Evolutionary conservation across 2,329 filamentous ascomycete species (phyloP).

Genomic region (Curvularia spicifera): DNA sequence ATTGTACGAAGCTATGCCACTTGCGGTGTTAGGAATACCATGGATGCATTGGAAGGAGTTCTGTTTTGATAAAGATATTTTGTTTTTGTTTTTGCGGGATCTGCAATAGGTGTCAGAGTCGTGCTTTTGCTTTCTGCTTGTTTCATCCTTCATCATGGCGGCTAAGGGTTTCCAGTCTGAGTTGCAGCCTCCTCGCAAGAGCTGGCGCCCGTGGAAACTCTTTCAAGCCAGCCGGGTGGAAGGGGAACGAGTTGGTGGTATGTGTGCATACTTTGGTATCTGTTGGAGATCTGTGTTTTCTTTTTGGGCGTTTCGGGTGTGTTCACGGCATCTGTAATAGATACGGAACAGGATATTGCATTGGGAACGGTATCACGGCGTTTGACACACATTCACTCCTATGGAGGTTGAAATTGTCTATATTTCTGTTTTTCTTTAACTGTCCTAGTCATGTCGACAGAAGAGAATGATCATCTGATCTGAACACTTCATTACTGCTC

Average conservation of each 20-base stretch:
- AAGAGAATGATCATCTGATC: slow-evolving; percentile 3
- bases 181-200: slow-evolving; percentile 26
- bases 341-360: slow-evolving; percentile 14
- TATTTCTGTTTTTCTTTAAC: neutral
- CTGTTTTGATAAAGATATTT: neutral
- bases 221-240: slow-evolving; percentile 31
- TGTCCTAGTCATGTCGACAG: slow-evolving; percentile 1
- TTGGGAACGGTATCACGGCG: slow-evolving; percentile 4
- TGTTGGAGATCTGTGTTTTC: neutral
- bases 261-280: slow-evolving; percentile 5
- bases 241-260: neutral
- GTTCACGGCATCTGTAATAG: neutral
- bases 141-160: slow-evolving; percentile 17
- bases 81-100: neutral
- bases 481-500: neutral
- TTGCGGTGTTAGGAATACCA: slow-evolving; percentile 10
- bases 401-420: slow-evolving; percentile 3
- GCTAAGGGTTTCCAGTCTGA: slow-evolving; percentile 27
- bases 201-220: slow-evolving; percentile 26
- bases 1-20: slow-evolving; percentile 1
- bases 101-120: neutral
- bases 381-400: slow-evolving; percentile 7
- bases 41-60: slow-evolving; percentile 4
- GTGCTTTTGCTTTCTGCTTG: slow-evolving; percentile 1
- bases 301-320: neutral